Conservation (phyloP, 169 alveolate genomes). For the Plasmodium berghei region DNA sequence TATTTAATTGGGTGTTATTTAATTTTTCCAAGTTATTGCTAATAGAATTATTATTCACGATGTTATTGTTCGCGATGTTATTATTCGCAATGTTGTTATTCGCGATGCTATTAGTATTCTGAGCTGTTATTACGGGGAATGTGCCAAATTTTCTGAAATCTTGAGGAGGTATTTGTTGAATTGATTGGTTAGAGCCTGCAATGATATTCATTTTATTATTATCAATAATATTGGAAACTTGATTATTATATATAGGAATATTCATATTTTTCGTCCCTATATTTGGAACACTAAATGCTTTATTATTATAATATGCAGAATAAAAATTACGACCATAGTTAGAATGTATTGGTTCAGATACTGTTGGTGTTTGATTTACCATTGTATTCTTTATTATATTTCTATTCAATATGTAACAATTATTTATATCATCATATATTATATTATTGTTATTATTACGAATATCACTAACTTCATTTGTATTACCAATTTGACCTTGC, state of each 20-base stretch:
- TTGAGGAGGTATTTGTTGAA: too few species aligned
- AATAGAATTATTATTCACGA: too few species aligned
- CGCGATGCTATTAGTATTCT: too few species aligned
- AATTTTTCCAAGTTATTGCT: too few species aligned
- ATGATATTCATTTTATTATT: background rate
- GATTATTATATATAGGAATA: background rate
- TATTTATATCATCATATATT: background rate
- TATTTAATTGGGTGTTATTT: too few species aligned
- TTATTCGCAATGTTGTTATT: too few species aligned
- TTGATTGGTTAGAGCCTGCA: background rate
- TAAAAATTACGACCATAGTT: background rate
- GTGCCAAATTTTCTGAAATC: too few species aligned
- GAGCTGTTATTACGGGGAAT: too few species aligned
- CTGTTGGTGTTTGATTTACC: background rate
- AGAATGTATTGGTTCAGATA: constrained; percentile 18
- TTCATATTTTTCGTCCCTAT: background rate
- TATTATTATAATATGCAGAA: background rate
- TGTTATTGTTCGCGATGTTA: too few species aligned
- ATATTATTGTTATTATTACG: constrained; percentile 7
- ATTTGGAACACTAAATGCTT: background rate
- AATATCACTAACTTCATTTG: background rate
- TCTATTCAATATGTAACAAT: constrained; percentile 8
- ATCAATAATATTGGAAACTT: background rate
- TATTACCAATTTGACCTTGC: too few species aligned
- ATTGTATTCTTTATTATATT: background rate